Evolutionary conservation across 169 alveolate genomes (phyloP).

Genomic region (Ichthyophthirius multifiliis): DNA sequence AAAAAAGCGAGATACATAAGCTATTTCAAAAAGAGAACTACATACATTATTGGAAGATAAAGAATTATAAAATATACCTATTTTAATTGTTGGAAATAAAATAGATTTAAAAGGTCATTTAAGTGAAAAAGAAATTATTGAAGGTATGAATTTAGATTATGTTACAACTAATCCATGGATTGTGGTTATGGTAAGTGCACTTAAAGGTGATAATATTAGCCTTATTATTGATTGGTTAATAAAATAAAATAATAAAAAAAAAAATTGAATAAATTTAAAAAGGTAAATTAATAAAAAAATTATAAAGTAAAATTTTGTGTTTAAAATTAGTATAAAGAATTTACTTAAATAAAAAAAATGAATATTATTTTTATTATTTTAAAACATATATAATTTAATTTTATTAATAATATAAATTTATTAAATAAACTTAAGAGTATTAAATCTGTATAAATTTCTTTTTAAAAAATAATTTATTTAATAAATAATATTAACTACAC

Average conservation of each 20-base stretch:
- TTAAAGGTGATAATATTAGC: constrained; percentile 60
- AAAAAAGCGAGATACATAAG: constrained; percentile 46
- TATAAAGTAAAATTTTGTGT: too few species aligned
- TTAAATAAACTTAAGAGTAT: too few species aligned
- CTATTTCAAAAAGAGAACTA: constrained; percentile 66
- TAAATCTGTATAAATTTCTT: too few species aligned
- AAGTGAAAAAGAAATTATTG: constrained; percentile 56
- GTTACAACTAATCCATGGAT: constrained; percentile 67
- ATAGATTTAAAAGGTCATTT: constrained; percentile 71
- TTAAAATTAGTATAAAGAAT: too few species aligned
- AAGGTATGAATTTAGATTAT: constrained; percentile 76
- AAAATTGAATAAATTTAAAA: too few species aligned
- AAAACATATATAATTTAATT: too few species aligned
- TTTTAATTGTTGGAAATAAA: constrained; percentile 69
- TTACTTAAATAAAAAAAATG: too few species aligned
- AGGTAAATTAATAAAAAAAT: too few species aligned
- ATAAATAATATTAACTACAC: too few species aligned
- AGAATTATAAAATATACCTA: constrained; percentile 60
- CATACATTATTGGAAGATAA: constrained; percentile 61
- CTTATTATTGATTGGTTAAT: constrained; percentile 72
- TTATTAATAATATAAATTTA: too few species aligned
- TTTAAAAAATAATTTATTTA: too few species aligned
- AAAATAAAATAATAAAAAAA: constrained; percentile 30
- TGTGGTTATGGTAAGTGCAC: constrained; percentile 64
- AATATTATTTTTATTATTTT: too few species aligned